phyloP scores from a whole-genome alignment of 176 grass and related monocot genomes.

The Areca catechu region DNA sequence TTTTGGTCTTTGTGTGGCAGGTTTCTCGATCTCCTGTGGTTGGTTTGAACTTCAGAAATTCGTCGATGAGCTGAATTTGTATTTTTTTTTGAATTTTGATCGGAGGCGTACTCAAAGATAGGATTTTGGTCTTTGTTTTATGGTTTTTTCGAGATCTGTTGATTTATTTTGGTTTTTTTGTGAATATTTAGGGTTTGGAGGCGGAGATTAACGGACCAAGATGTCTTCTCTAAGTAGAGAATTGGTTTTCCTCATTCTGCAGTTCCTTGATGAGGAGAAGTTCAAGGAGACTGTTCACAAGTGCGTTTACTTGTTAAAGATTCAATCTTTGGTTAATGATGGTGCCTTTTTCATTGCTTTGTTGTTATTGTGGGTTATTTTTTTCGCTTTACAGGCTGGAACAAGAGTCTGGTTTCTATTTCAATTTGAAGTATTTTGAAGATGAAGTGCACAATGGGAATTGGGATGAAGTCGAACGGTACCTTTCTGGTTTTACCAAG shows the following conservation, averaged over 20 bases:
- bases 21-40: too few species aligned
- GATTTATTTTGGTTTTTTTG: too few species aligned
- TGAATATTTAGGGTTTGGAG: too few species aligned
- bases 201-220: background rate
- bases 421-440: conserved; percentile 93
- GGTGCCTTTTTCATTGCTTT: background rate
- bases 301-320: conserved; percentile 29
- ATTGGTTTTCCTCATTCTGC: conserved; percentile 74
- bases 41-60: too few species aligned
- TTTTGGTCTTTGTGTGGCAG: too few species aligned
- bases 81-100: too few species aligned
- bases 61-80: too few species aligned
- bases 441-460: conserved; percentile 77
- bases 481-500: conserved; percentile 78
- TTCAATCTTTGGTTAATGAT: background rate
- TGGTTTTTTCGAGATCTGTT: too few species aligned
- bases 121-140: too few species aligned
- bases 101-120: too few species aligned
- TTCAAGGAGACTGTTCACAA: conserved; percentile 85
- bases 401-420: conserved; percentile 88
- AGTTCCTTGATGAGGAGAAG: conserved; percentile 93
- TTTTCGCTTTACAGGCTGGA: conserved; percentile 43
- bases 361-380: background rate
- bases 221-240: conserved; percentile 75
- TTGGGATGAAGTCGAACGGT: conserved; percentile 78